Conservation (phyloP, 495 filamentous ascomycete genomes). For the Hypoxylon rickii region DNA sequence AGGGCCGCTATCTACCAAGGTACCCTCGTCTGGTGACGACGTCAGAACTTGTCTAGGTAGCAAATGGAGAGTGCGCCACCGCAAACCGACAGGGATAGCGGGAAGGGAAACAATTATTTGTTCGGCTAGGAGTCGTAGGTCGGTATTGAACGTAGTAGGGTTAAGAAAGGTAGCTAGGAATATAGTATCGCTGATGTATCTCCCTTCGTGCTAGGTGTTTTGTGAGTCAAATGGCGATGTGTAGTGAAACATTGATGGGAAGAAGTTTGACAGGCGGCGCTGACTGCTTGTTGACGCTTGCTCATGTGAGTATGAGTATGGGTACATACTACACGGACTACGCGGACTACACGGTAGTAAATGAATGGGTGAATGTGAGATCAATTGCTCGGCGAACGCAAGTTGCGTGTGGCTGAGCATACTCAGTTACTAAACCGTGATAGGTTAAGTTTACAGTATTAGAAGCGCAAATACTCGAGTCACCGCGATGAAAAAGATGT, state of each 20-base stretch:
- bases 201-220: too few relatives aligned
- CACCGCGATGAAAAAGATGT: not conserved
- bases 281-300: not conserved
- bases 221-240: not conserved
- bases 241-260: not conserved
- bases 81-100: not conserved
- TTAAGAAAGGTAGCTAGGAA: too few relatives aligned
- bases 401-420: not conserved
- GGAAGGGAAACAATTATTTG: too few relatives aligned
- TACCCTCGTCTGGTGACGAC: slow-evolving; percentile 30
- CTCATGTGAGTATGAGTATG: too few relatives aligned
- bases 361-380: not conserved
- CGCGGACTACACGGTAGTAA: not conserved
- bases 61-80: too few relatives aligned
- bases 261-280: not conserved
- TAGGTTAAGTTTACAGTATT: too few relatives aligned
- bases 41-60: slow-evolving; percentile 22
- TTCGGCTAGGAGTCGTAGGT: too few relatives aligned
- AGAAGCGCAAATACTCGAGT: too few relatives aligned
- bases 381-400: not conserved
- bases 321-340: not conserved
- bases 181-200: too few relatives aligned
- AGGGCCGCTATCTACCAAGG: slow-evolving; percentile 14
- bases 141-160: too few relatives aligned
- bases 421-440: too few relatives aligned